These are phyloP conservation scores for Phyllosticta paracitricarpa DNA, from an alignment of 2,329 filamentous ascomycete genomes.

Conservation along the genomic window DNA sequence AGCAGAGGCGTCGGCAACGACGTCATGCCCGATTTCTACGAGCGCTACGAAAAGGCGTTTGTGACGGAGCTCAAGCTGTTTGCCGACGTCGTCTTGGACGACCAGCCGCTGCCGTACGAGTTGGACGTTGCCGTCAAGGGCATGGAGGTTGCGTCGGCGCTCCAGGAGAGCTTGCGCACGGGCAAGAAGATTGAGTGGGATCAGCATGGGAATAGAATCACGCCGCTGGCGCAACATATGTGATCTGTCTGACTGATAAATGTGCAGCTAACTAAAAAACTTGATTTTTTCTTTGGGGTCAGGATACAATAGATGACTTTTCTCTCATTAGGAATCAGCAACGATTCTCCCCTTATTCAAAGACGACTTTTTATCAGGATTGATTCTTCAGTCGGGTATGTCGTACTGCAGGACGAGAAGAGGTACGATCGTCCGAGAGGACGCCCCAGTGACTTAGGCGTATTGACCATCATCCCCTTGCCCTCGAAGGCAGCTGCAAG, in stretches of 20 bases:
- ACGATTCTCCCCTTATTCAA: no score
- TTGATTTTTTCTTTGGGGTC: no score
- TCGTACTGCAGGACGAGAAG: no score
- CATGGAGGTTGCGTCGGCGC: slow-evolving; percentile 6
- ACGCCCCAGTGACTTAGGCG: no score
- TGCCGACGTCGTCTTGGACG: slow-evolving; percentile 4
- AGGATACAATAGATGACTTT: no score
- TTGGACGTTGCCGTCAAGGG: slow-evolving; percentile 4
- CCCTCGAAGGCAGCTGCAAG: no score
- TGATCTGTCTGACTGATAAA: background rate
- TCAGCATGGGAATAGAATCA: slow-evolving; percentile 2
- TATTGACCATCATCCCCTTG: no score
- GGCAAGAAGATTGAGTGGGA: slow-evolving; percentile 9
- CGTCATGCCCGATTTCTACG: slow-evolving; percentile 10
- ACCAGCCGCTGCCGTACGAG: slow-evolving; percentile 1
- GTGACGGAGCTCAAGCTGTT: slow-evolving; percentile 8
- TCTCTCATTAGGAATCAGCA: no score
- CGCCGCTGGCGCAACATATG: background rate
- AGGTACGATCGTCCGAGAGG: no score
- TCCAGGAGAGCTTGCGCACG: slow-evolving; percentile 8
- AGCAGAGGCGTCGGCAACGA: slow-evolving; percentile 5
- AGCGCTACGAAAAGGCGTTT: slow-evolving; percentile 10
- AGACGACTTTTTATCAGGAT: no score
- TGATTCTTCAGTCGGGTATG: no score
- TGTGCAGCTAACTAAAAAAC: background rate